These are phyloP conservation scores for Calonectria hawksworthii DNA, from an alignment of 2,329 filamentous ascomycete species.

Conservation along the genomic window DNA sequence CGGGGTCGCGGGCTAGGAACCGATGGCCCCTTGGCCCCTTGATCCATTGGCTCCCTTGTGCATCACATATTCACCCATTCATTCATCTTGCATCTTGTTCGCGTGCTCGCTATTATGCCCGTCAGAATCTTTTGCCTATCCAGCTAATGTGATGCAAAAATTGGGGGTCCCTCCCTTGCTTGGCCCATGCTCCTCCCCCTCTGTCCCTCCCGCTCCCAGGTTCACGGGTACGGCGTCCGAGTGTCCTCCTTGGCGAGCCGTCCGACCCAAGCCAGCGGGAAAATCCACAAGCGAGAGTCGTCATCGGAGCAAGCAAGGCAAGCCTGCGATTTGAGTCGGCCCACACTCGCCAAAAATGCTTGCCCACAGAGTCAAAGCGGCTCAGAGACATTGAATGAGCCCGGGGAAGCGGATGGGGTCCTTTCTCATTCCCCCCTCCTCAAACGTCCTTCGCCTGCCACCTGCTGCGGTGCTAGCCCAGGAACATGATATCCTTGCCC, in stretches of 20 bases:
- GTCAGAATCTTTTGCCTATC: not conserved
- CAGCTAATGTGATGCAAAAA: not conserved
- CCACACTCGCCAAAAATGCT: not conserved
- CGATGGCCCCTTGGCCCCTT: not conserved
- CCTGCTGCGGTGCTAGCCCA: not conserved
- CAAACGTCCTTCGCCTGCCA: not conserved
- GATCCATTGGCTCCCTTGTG: not conserved
- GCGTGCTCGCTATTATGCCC: not conserved
- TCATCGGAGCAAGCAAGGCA: not conserved
- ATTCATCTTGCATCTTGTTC: not conserved
- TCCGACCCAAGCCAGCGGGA: not conserved
- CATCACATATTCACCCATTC: not conserved
- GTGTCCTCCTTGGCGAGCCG: not conserved
- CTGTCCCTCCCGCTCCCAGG: not conserved
- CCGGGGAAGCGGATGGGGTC: not conserved
- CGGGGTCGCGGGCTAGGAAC: not conserved
- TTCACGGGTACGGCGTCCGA: not conserved
- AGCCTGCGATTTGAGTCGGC: conserved; percentile 6
- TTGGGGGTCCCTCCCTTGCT: not conserved
- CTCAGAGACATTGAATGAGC: not conserved
- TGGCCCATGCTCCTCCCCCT: not conserved
- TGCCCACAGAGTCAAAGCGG: not conserved
- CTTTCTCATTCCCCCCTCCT: not conserved
- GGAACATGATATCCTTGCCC: not conserved
- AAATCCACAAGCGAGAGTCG: not conserved